Evolutionary conservation across 1,139 yeast genomes (phyloP).

Genomic region (Kodamaea ohmeri): DNA sequence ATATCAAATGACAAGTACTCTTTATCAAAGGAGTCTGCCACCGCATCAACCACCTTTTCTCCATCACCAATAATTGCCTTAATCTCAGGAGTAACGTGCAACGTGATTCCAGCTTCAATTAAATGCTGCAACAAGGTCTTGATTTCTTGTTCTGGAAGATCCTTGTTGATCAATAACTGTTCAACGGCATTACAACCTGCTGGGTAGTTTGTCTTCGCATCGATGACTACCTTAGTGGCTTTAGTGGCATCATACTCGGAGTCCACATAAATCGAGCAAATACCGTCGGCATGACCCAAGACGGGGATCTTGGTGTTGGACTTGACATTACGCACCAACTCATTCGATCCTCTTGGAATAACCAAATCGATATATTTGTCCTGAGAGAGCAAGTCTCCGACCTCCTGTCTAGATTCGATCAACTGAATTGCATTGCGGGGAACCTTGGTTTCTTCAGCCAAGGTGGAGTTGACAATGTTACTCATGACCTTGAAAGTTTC

Average conservation of each 20-base stretch:
- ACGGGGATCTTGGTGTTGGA: constrained; percentile 91
- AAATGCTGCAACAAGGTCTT: constrained; percentile 48
- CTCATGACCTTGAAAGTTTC: constrained; percentile 86
- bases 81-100: constrained; percentile 64
- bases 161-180: constrained; percentile 66
- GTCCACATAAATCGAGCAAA: constrained; percentile 85
- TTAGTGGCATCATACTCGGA: constrained; percentile 69
- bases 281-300: constrained; percentile 97
- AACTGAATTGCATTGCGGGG: constrained; percentile 83
- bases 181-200: constrained; percentile 99
- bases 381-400: constrained; percentile 76
- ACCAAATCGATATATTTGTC: constrained; percentile 92
- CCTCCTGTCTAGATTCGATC: constrained; percentile 86
- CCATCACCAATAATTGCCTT: constrained; percentile 19
- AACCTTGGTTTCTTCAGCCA: constrained; percentile 57
- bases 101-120: constrained; percentile 62
- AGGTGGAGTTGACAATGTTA: constrained; percentile 59
- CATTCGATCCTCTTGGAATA: constrained; percentile 95
- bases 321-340: constrained; percentile 81
- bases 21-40: constrained; percentile 61
- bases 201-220: constrained; percentile 92
- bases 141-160: constrained; percentile 42
- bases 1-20: constrained; percentile 84
- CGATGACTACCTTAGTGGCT: constrained; percentile 74
- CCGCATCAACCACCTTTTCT: constrained; percentile 25